Conservation (phyloP, 1,284 basidiomycete genomes). For the Grifola frondosa region DNA sequence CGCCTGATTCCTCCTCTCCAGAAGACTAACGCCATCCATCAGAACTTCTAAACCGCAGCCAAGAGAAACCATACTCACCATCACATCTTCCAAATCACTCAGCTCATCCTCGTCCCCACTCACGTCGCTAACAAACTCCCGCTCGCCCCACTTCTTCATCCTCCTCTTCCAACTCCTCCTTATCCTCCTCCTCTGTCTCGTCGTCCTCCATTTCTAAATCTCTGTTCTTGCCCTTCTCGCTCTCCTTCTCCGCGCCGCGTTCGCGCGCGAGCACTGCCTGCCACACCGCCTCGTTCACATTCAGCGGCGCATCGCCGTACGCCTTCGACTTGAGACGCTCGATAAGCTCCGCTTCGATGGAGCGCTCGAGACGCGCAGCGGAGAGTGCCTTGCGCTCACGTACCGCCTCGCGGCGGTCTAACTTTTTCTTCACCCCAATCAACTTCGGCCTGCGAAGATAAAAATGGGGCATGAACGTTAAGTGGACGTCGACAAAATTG, state of each 20-base stretch:
- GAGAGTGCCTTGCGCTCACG: conserved; percentile 95
- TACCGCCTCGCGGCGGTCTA: conserved; percentile 90
- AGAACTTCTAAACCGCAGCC: conserved; percentile 21
- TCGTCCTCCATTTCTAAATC: conserved; percentile 48
- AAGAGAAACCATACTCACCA: conserved; percentile 38
- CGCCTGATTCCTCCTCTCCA: conserved; percentile 33
- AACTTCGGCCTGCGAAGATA: conserved; percentile 76
- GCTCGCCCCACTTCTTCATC: conserved; percentile 67
- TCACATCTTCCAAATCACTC: conserved; percentile 73
- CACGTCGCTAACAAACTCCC: conserved; percentile 87
- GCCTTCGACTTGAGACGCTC: conserved; percentile 95
- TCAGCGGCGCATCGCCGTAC: conserved; percentile 96
- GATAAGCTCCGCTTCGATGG: conserved; percentile 95
- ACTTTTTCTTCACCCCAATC: conserved; percentile 95
- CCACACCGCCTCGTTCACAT: conserved; percentile 99
- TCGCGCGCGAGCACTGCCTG: conserved; percentile 84
- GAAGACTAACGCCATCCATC: conserved; percentile 13
- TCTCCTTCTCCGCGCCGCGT: conserved; percentile 49
- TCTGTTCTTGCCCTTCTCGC: conserved; percentile 42
- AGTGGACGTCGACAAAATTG: conserved; percentile 1
- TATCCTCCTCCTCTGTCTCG: conserved; percentile 52
- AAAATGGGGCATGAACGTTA: not conserved
- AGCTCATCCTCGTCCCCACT: conserved; percentile 66
- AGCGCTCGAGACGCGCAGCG: conserved; percentile 90
- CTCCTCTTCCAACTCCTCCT: conserved; percentile 56